A percentile compares a stretch with the other conserved stretches of the same genome.
These are phyloP conservation scores for Teunomyces tritomae DNA, from an alignment of 805 yeast species.

Conservation along the genomic window DNA sequence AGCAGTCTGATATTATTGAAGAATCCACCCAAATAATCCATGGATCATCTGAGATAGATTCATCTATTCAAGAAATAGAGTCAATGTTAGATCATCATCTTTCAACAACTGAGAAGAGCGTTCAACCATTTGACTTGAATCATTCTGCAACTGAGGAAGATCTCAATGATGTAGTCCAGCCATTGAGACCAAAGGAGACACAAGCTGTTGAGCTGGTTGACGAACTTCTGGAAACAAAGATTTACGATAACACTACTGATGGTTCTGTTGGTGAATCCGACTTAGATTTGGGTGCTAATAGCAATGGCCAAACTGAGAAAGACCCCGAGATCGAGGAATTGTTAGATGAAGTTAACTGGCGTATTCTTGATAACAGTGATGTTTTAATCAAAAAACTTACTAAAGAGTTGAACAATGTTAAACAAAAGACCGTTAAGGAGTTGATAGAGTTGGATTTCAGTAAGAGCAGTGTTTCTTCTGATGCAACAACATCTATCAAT, in stretches of 20 bases:
- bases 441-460: slow-evolving; percentile 36
- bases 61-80: slow-evolving; percentile 41
- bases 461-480: slow-evolving; percentile 29
- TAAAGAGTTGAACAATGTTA: slow-evolving; percentile 58
- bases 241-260: background rate
- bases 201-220: background rate
- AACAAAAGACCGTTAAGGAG: slow-evolving; percentile 58
- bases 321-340: slow-evolving; percentile 58
- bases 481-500: slow-evolving; percentile 28
- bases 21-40: slow-evolving; percentile 15
- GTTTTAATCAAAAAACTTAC: slow-evolving; percentile 56
- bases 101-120: slow-evolving; percentile 10
- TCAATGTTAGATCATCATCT: slow-evolving; percentile 37
- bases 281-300: background rate
- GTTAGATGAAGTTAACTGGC: slow-evolving; percentile 78
- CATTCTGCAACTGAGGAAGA: background rate
- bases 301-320: slow-evolving; percentile 18
- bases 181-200: slow-evolving; percentile 5
- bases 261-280: background rate
- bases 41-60: slow-evolving; percentile 18
- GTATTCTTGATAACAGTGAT: slow-evolving; percentile 60
- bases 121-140: slow-evolving; percentile 4
- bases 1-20: slow-evolving; percentile 11
- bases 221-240: slow-evolving; percentile 1
- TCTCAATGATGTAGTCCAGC: background rate